Percentiles rank a stretch among this genome's conserved stretches.
Evolutionary conservation across 441 rosid genomes (phyloP).

Genomic region (Kokia cookei): DNA sequence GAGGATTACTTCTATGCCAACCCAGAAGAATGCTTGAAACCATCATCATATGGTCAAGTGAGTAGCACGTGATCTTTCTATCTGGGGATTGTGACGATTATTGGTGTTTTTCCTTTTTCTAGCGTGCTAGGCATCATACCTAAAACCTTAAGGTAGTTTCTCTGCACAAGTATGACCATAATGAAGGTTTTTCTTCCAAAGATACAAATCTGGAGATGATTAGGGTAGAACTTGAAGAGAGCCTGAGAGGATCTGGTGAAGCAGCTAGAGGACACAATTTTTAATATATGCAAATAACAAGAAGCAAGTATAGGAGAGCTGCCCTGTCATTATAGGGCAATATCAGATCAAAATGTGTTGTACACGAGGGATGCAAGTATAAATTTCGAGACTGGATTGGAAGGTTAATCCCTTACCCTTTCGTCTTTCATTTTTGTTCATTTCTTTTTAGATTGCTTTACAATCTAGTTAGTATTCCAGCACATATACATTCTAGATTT

Average conservation of each 20-base stretch:
- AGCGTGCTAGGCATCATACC: conserved; percentile 17
- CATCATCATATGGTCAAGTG: conserved; percentile 31
- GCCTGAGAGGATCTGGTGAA: conserved; percentile 18
- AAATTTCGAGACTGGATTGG: conserved; percentile 15
- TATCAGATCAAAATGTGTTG: conserved; percentile 17
- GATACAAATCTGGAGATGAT: not conserved
- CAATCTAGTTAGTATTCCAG: conserved; percentile 13
- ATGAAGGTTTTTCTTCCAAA: conserved; percentile 6
- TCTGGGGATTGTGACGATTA: conserved; percentile 3
- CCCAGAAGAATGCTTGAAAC: conserved; percentile 78
- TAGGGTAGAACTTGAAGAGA: conserved; percentile 2
- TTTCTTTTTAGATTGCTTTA: not conserved
- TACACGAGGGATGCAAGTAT: conserved; percentile 28
- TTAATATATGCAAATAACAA: conserved; percentile 28
- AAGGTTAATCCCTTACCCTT: conserved; percentile 19
- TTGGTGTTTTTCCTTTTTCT: conserved; percentile 7
- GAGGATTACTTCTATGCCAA: conserved; percentile 91
- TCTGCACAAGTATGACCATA: not conserved
- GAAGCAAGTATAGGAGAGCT: conserved; percentile 36
- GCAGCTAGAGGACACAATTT: conserved; percentile 8
- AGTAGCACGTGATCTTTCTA: conserved; percentile 22
- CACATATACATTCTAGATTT: conserved; percentile 12
- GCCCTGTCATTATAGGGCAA: conserved; percentile 40
- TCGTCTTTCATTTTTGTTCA: not conserved
- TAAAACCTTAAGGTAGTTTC: conserved; percentile 13